Conservation (phyloP, 768 basidiomycete genomes). For the Ramaria rubella region DNA sequence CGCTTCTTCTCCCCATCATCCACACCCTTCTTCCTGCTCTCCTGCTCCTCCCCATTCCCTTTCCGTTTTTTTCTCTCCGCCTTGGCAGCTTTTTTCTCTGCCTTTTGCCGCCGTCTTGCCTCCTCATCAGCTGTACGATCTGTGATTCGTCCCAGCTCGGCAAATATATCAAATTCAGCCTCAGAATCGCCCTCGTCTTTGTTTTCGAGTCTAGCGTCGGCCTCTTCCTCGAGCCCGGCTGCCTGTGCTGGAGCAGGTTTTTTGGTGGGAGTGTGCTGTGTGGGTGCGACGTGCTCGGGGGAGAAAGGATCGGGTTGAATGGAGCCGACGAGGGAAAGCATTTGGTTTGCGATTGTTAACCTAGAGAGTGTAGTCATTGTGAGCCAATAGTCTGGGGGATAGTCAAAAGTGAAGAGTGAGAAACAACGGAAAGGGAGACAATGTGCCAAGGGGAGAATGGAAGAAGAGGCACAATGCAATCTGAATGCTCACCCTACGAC, state of each 20-base stretch:
- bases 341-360: conserved; percentile 84
- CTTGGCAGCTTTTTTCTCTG: conserved; percentile 23
- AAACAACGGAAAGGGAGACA: not conserved
- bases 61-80: conserved; percentile 13
- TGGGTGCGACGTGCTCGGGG: conserved; percentile 40
- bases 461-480: too few relatives aligned
- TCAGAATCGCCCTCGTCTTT: conserved; percentile 25
- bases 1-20: not conserved
- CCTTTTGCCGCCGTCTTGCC: conserved; percentile 17
- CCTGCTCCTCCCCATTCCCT: not conserved
- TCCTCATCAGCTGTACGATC: conserved; percentile 23
- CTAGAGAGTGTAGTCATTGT: too few relatives aligned
- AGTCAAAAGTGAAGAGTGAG: not conserved
- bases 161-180: conserved; percentile 22
- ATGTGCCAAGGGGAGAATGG: not conserved
- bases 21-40: not conserved
- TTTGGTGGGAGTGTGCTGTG: conserved; percentile 1
- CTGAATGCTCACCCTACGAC: conserved; percentile 68
- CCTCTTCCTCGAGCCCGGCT: conserved; percentile 13
- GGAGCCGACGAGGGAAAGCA: conserved; percentile 85
- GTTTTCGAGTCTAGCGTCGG: conserved; percentile 17
- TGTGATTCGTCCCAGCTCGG: conserved; percentile 23
- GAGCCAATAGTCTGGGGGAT: conserved; percentile 11
- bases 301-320: conserved; percentile 73
- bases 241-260: not conserved